These are phyloP conservation scores for Tolypocladium amazonense DNA, from an alignment of 2,329 filamentous ascomycete species.

Conservation along the genomic window DNA sequence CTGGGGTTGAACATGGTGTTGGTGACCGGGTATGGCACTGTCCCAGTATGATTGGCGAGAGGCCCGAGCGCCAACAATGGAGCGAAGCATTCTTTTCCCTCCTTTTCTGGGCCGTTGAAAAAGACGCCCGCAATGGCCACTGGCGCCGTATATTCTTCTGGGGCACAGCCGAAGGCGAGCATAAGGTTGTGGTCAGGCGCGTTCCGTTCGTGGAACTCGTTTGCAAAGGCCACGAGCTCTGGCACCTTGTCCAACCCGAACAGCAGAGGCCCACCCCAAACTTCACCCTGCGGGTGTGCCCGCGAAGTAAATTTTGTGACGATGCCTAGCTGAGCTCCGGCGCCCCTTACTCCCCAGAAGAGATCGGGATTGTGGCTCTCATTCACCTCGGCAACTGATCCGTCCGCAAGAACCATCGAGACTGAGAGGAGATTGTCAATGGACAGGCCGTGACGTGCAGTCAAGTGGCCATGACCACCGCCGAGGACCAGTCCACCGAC, in stretches of 20 bases:
- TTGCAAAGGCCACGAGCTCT: conserved; percentile 18
- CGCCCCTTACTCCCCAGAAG: conserved; percentile 30
- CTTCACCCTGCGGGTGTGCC: conserved; percentile 11
- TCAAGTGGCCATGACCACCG: conserved; percentile 49
- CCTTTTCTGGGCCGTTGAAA: conserved; percentile 4
- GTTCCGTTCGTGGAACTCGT: conserved; percentile 14
- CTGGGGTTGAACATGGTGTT: conserved; percentile 14
- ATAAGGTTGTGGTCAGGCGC: conserved; percentile 4
- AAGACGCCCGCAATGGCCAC: neutral
- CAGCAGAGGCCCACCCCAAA: conserved; percentile 18
- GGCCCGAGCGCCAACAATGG: neutral
- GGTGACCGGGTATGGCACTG: conserved; percentile 3
- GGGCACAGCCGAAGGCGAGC: neutral
- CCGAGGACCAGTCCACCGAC: conserved; percentile 48
- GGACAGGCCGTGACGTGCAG: conserved; percentile 39
- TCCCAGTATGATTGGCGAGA: neutral
- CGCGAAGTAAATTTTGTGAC: conserved; percentile 25
- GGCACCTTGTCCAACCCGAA: conserved; percentile 14
- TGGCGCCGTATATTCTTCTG: neutral
- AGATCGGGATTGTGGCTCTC: conserved; percentile 29
- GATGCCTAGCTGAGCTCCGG: conserved; percentile 31
- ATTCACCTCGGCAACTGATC: conserved; percentile 25
- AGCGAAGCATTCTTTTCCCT: conserved; percentile 3
- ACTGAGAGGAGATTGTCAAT: conserved; percentile 31
- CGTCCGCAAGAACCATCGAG: conserved; percentile 27